Conservation (phyloP, 2,329 filamentous ascomycete genomes). For the Ophiostoma himal-ulmi region DNA sequence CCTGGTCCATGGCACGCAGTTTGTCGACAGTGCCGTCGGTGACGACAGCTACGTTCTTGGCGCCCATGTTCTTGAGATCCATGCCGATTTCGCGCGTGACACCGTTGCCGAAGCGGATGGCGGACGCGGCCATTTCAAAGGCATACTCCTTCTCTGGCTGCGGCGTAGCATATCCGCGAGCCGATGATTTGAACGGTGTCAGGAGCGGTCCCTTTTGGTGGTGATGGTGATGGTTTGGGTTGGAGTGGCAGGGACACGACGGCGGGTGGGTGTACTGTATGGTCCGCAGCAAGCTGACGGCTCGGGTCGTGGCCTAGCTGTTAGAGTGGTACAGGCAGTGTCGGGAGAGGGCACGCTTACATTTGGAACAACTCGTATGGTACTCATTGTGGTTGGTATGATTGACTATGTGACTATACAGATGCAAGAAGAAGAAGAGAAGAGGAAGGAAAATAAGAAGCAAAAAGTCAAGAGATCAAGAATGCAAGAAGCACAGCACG, state of each 20-base stretch:
- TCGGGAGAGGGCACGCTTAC: constrained; percentile 29
- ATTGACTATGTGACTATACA: background rate
- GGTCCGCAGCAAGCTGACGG: constrained; percentile 72
- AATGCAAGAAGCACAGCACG: background rate
- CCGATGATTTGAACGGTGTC: constrained; percentile 40
- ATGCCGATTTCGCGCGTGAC: constrained; percentile 95
- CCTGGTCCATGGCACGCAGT: constrained; percentile 84
- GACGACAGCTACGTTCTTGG: constrained; percentile 82
- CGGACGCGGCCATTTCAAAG: constrained; percentile 96
- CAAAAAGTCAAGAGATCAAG: background rate
- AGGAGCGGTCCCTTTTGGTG: constrained; percentile 52
- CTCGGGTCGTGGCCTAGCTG: constrained; percentile 53
- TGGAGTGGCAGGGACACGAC: constrained; percentile 86
- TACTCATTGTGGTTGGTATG: constrained; percentile 13
- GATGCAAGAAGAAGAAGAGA: background rate
- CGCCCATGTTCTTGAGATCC: constrained; percentile 90
- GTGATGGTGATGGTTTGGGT: constrained; percentile 70
- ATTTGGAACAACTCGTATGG: constrained; percentile 34
- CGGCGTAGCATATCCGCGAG: constrained; percentile 65
- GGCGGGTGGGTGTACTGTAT: constrained; percentile 86
- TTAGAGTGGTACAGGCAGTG: background rate
- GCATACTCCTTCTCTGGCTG: constrained; percentile 87
- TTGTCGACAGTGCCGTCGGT: constrained; percentile 78
- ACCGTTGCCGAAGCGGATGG: constrained; percentile 88
- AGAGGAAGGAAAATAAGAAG: background rate